Conservation (phyloP, 768 basidiomycete species). For the Trametes elegans region DNA sequence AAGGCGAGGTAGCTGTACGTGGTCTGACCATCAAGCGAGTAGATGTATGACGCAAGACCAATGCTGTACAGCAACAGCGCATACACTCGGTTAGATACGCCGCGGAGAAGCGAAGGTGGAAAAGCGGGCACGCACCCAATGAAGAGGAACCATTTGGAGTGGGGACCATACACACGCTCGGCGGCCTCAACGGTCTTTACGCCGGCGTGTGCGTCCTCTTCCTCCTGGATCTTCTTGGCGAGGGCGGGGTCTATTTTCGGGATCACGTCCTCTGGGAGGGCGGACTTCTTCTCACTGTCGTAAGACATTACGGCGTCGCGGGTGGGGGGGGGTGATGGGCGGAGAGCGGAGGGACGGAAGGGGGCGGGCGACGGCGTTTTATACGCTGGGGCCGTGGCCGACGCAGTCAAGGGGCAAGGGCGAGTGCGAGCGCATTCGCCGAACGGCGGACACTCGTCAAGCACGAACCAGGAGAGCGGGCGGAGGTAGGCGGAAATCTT, state of each 20-base stretch:
- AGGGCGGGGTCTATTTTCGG: constrained; percentile 9
- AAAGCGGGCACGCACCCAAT: constrained; percentile 41
- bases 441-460: not conserved
- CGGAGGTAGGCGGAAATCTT: not conserved
- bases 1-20: constrained; percentile 51
- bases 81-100: not conserved
- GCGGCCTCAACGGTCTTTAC: constrained; percentile 50
- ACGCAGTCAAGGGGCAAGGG: not conserved
- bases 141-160: constrained; percentile 59
- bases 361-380: not conserved
- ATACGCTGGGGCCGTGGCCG: not conserved
- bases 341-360: not conserved
- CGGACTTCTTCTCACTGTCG: constrained; percentile 7
- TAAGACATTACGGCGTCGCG: constrained; percentile 7
- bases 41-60: constrained; percentile 69
- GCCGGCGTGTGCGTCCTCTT: constrained; percentile 36
- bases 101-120: too few relatives aligned
- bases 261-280: constrained; percentile 9
- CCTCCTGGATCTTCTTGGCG: constrained; percentile 12
- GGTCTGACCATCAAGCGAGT: constrained; percentile 67
- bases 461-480: not conserved
- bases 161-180: constrained; percentile 48
- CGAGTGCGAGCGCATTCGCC: not conserved
- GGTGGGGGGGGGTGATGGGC: not conserved
- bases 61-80: constrained; percentile 25